These are phyloP conservation scores for Trypanosomatidae sp. DNA, from an alignment of 208 protist genomes.

Conservation along the genomic window DNA sequence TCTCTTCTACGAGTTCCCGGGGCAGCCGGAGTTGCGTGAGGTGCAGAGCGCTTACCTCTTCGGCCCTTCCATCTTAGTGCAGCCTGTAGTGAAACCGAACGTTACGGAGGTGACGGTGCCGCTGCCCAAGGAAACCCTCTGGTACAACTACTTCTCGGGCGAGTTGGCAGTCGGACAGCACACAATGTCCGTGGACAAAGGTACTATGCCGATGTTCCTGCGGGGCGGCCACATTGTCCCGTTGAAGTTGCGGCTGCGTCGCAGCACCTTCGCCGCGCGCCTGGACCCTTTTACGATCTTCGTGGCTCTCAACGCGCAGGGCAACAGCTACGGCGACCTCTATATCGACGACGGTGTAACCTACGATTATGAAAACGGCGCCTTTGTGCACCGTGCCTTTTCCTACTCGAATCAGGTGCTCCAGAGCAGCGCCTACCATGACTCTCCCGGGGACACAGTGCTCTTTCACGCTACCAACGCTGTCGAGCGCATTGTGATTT, in stretches of 20 bases:
- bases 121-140: slow-evolving; percentile 70
- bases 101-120: slow-evolving; percentile 52
- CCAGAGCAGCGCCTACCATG: slow-evolving; percentile 15
- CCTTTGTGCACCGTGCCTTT: slow-evolving; percentile 52
- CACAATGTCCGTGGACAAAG: slow-evolving; percentile 54
- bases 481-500: slow-evolving; percentile 74
- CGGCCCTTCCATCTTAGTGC: slow-evolving; percentile 88
- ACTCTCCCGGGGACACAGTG: neutral
- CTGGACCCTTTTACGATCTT: slow-evolving; percentile 94
- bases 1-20: slow-evolving; percentile 95
- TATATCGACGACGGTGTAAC: slow-evolving; percentile 79
- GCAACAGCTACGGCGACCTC: slow-evolving; percentile 66
- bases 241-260: slow-evolving; percentile 88
- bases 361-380: slow-evolving; percentile 63
- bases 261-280: slow-evolving; percentile 72
- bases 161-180: slow-evolving; percentile 16
- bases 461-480: slow-evolving; percentile 26
- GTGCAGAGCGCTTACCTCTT: slow-evolving; percentile 93
- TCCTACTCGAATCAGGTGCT: slow-evolving; percentile 48
- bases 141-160: slow-evolving; percentile 76
- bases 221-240: slow-evolving; percentile 93
- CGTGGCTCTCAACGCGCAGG: slow-evolving; percentile 80
- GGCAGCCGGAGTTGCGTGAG: slow-evolving; percentile 72
- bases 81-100: slow-evolving; percentile 75
- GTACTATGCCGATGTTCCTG: slow-evolving; percentile 94